Evolutionary conservation across 345 rosid species (phyloP).

Genomic region (Melaleuca alternifolia): DNA sequence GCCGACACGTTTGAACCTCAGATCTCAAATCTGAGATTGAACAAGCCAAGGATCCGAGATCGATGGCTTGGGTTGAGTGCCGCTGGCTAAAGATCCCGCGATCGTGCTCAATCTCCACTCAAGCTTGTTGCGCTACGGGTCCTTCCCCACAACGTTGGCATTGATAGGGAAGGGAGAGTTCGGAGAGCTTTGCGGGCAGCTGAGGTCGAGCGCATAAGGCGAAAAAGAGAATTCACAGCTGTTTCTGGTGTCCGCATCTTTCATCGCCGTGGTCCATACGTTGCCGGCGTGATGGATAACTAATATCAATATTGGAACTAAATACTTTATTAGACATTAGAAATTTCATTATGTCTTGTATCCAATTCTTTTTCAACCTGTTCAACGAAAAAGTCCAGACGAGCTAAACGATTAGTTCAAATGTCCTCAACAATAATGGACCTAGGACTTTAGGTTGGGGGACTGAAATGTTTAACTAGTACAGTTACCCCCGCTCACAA

Average conservation of each 20-base stretch:
- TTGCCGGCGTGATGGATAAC: neutral
- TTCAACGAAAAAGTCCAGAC: neutral
- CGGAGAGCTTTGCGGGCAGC: neutral
- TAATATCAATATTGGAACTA: neutral
- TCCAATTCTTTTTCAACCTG: neutral
- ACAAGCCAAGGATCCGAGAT: neutral
- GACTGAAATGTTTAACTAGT: neutral
- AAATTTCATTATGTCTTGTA: neutral
- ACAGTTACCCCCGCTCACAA: neutral
- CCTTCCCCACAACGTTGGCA: neutral
- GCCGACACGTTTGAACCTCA: neutral
- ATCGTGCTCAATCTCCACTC: neutral
- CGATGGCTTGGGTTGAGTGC: neutral
- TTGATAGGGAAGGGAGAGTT: neutral
- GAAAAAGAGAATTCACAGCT: neutral
- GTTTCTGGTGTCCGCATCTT: neutral
- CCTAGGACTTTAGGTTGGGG: neutral
- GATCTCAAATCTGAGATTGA: neutral
- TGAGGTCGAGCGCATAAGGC: neutral
- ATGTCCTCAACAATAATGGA: neutral
- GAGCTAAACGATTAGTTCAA: neutral
- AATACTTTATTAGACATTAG: neutral
- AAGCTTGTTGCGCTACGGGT: neutral
- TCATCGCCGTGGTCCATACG: neutral
- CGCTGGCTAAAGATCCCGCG: neutral